Conservation (phyloP, 2,329 filamentous ascomycete species). For the Fusarium sacchari region DNA sequence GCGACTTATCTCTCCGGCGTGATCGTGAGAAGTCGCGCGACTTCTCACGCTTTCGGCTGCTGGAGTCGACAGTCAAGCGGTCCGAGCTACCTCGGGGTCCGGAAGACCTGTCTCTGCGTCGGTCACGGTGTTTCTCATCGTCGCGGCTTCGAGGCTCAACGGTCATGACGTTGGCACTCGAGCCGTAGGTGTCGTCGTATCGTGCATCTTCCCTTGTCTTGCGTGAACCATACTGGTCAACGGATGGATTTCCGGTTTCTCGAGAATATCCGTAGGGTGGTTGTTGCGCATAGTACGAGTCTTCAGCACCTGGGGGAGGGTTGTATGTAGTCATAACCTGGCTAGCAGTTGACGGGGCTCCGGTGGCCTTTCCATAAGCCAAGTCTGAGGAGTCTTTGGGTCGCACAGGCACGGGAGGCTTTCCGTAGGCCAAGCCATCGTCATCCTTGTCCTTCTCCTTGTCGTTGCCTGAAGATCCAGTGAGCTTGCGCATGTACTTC, state of each 20-base stretch:
- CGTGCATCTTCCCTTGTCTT: constrained; percentile 37
- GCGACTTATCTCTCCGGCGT: constrained; percentile 39
- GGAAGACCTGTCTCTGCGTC: constrained; percentile 45
- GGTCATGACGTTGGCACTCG: constrained; percentile 54
- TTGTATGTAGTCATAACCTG: constrained; percentile 43
- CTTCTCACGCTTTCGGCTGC: constrained; percentile 40
- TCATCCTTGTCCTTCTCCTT: constrained; percentile 54
- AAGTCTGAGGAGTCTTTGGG: constrained; percentile 36
- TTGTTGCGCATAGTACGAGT: constrained; percentile 24
- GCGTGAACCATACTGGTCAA: constrained; percentile 32
- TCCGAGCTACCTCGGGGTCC: constrained; percentile 36
- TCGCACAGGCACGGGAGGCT: constrained; percentile 41
- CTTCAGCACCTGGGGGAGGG: constrained; percentile 17
- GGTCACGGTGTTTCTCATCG: constrained; percentile 49
- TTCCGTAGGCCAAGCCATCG: constrained; percentile 64
- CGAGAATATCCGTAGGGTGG: constrained; percentile 25
- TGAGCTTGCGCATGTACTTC: constrained; percentile 57
- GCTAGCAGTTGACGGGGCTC: constrained; percentile 36
- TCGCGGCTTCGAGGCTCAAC: constrained; percentile 53
- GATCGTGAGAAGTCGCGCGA: constrained; percentile 39
- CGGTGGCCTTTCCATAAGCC: constrained; percentile 40
- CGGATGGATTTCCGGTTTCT: constrained; percentile 29
- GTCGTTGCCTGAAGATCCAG: constrained; percentile 43
- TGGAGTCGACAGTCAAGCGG: constrained; percentile 33
- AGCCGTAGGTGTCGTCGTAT: constrained; percentile 50